A percentile compares a stretch with the other conserved stretches of the same genome.
Conservation (phyloP, 148 eudicot species). For the Rhododendron griersonianum region DNA sequence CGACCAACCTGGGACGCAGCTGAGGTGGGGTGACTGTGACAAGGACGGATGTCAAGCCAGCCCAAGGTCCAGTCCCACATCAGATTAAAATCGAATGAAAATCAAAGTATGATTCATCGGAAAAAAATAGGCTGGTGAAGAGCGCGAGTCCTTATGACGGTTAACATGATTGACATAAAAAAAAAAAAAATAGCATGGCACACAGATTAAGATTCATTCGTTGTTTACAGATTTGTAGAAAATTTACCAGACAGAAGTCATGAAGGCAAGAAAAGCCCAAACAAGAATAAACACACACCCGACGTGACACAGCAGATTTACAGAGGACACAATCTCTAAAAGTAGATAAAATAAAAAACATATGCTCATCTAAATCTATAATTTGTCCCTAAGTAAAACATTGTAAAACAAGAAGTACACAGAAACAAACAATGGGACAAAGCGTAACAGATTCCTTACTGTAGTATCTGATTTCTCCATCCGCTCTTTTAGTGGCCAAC, state of each 20-base stretch:
- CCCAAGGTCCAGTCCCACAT: background rate
- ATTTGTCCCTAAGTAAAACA: background rate
- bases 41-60: no score
- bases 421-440: slow-evolving; percentile 1
- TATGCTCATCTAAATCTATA: background rate
- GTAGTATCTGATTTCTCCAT: background rate
- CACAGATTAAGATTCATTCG: background rate
- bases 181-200: background rate
- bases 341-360: background rate
- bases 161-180: background rate
- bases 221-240: background rate
- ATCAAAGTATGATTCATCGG: background rate
- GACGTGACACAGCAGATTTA: background rate
- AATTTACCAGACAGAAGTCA: background rate
- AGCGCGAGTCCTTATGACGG: background rate
- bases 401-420: background rate
- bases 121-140: background rate
- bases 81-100: background rate
- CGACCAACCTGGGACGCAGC: no score
- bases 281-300: background rate
- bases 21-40: no score
- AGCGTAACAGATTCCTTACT: background rate
- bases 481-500: background rate
- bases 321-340: background rate
- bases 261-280: background rate